A percentile compares a stretch with the other conserved stretches of the same genome.
These are phyloP conservation scores for Sarcodon aspratus DNA, from an alignment of 768 basidiomycete species.

Conservation along the genomic window DNA sequence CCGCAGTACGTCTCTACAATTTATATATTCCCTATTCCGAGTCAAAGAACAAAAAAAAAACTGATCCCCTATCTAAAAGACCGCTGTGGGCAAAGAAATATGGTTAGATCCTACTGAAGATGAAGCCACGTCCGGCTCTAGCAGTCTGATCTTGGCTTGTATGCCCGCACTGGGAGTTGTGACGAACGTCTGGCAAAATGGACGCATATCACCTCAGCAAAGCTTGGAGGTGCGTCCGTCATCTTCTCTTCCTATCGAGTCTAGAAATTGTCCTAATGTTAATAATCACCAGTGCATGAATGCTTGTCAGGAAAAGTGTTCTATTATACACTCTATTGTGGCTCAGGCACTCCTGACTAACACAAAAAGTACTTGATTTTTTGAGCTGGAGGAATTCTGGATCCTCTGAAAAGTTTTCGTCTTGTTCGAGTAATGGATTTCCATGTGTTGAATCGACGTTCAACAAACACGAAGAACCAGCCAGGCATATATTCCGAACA, in stretches of 20 bases:
- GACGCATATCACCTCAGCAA: conserved; percentile 44
- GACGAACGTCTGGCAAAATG: conserved; percentile 83
- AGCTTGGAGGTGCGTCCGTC: conserved; percentile 38
- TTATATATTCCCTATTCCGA: conserved; percentile 1
- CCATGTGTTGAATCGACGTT: too few species aligned
- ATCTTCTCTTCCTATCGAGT: neutral
- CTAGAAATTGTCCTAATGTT: neutral
- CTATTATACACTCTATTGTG: conserved; percentile 65
- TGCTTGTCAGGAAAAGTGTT: conserved; percentile 56
- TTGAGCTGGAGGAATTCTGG: too few species aligned
- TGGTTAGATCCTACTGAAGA: conserved; percentile 76
- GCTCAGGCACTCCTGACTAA: conserved; percentile 42
- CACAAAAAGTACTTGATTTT: too few species aligned
- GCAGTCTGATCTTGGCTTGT: conserved; percentile 68
- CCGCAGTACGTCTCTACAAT: conserved; percentile 41
- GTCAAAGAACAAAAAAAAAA: conserved; percentile 6
- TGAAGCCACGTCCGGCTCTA: conserved; percentile 47
- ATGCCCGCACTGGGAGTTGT: conserved; percentile 82
- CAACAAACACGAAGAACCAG: too few species aligned
- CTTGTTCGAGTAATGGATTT: too few species aligned
- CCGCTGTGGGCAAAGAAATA: conserved; percentile 41
- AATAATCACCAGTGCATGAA: conserved; percentile 45
- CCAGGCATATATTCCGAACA: too few species aligned
- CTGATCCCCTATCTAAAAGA: conserved; percentile 24
- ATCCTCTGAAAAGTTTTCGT: too few species aligned